Conservation (phyloP, 371 early-diverging fungal genomes). For the Batrachochytrium dendrobatidis region DNA sequence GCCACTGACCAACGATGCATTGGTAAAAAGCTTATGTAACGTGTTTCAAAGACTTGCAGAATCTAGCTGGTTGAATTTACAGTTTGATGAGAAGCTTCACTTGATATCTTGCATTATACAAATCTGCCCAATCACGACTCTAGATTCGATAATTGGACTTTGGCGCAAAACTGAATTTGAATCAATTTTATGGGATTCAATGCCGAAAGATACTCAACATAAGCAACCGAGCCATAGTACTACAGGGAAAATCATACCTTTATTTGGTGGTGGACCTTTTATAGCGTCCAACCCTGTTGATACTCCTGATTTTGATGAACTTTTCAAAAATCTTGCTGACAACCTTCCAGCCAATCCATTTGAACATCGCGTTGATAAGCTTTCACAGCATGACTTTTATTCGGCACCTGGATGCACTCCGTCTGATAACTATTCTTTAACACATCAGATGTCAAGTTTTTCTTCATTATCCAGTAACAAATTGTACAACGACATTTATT, state of each 20-base stretch:
- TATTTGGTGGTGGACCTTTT: too few relatives aligned
- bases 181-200: neutral
- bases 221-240: neutral
- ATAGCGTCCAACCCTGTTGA: too few relatives aligned
- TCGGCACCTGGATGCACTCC: too few relatives aligned
- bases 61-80: neutral
- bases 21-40: neutral
- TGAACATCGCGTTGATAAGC: neutral
- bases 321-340: neutral
- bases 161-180: neutral
- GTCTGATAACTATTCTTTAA: too few relatives aligned
- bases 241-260: neutral
- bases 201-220: too few relatives aligned
- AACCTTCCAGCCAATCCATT: neutral
- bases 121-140: neutral
- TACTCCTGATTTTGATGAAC: neutral
- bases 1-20: neutral
- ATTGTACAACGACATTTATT: too few relatives aligned
- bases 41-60: neutral
- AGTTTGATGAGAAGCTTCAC: neutral
- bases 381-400: neutral
- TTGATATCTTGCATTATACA: neutral
- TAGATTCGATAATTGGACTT: neutral
- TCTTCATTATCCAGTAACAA: too few relatives aligned
- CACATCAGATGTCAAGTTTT: too few relatives aligned